Percentiles rank a stretch among this genome's conserved stretches.
phyloP scores from a whole-genome alignment of 371 early-diverging fungal genomes.

The Rhizomucor miehei region DNA sequence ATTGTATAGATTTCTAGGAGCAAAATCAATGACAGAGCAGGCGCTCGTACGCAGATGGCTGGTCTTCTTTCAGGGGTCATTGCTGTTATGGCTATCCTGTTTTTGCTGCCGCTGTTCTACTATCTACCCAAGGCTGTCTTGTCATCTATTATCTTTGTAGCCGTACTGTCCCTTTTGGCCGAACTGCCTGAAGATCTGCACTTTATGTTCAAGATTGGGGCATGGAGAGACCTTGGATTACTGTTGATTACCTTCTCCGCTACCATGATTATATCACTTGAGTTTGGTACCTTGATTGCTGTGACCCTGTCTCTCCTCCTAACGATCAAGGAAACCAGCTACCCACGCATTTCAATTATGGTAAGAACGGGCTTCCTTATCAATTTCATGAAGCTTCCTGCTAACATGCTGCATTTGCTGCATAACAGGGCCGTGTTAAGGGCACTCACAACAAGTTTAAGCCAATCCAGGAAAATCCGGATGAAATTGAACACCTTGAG shows the following conservation, averaged over 20 bases:
- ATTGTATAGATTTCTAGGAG: conserved; percentile 68
- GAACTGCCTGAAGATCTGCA: conserved; percentile 76
- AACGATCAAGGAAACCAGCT: conserved; percentile 88
- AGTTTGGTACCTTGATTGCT: conserved; percentile 88
- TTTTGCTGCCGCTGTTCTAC: conserved; percentile 77
- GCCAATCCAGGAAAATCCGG: conserved; percentile 62
- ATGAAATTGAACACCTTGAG: conserved; percentile 69
- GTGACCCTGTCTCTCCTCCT: conserved; percentile 81
- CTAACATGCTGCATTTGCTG: not conserved
- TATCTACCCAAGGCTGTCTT: conserved; percentile 87
- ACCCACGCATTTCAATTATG: conserved; percentile 78
- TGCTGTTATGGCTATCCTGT: conserved; percentile 72
- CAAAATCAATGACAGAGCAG: conserved; percentile 86
- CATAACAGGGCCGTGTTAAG: conserved; percentile 42
- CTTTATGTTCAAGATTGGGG: conserved; percentile 80
- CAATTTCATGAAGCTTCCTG: too few relatives aligned
- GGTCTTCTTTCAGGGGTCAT: conserved; percentile 75
- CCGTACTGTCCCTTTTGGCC: conserved; percentile 81
- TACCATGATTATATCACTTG: conserved; percentile 83
- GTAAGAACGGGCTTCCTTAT: too few relatives aligned
- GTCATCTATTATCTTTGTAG: conserved; percentile 83
- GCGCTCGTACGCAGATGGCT: conserved; percentile 84
- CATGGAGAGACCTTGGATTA: conserved; percentile 83
- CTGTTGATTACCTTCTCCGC: conserved; percentile 77
- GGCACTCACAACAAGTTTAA: conserved; percentile 45